Evolutionary conservation across 2,329 filamentous ascomycete genomes (phyloP), one percentile per base, ranked within the genome.

Genomic region (Claviceps capensis): DNA sequence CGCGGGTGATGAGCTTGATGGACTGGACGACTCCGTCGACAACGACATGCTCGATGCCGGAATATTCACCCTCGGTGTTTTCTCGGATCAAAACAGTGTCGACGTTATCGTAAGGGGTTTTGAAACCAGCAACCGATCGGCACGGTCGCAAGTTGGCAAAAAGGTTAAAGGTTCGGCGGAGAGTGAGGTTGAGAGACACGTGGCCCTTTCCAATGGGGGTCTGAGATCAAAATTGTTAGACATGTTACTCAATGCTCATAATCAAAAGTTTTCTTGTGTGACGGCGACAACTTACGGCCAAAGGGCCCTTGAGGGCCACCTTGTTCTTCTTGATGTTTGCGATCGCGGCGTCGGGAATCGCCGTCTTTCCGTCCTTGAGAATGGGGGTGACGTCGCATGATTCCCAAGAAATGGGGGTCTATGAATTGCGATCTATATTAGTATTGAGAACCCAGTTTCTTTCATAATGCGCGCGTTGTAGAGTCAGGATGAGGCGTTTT

Each of bases 31-130:
- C 93, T 61, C 93, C 93, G 63, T 97, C 90, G 23, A 97, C 89
- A 37, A 97, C 93, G 54, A 96, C 82, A 75, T 98, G 93, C 80
- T 98, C 93, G 64, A 98, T 97, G 57, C 93, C 93, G 43, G 88
- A 95, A 83, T 98, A 98, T 79, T 97, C 93, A 71, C 93, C 93
- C 81, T 97, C 93, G 62, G 93, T 97, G 81, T 98, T 98, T 78
- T 98, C 93, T 72, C 93, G 88, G 74, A 98, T 97, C 67, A 98
- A 78, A 65, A 96, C 88, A 41, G 90, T 96, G 74, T 98, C 86
- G 67, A 98, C 93, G 64, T 86, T 82, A 70, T 97, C 91, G 77
- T 97, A 97, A 57, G 91, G 89, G 51, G 93, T 98, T 83, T 97
- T 95, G 85, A 85, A 98, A 65, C 93, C 93, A 59, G 86, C 87